Conservation (phyloP, 805 yeast genomes). For the Starmerella apis region DNA sequence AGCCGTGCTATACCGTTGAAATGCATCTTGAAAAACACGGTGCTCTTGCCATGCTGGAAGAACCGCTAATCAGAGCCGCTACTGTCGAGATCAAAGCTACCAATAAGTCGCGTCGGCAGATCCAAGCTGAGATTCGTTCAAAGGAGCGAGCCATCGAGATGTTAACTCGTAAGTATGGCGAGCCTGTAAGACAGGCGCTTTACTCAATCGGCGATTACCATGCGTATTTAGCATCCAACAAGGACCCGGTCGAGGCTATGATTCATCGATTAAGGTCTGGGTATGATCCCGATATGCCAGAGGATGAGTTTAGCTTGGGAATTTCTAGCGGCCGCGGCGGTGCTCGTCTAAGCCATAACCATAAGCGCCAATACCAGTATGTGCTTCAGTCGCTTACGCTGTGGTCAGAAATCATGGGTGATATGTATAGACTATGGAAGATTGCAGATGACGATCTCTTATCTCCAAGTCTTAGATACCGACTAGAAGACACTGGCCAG, state of each 20-base stretch:
- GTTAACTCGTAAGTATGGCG: slow-evolving; percentile 42
- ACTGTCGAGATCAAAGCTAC: slow-evolving; percentile 56
- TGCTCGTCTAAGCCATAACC: slow-evolving; percentile 63
- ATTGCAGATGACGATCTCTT: slow-evolving; percentile 64
- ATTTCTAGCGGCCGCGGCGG: slow-evolving; percentile 59
- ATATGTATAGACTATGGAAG: slow-evolving; percentile 68
- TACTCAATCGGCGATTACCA: slow-evolving; percentile 74
- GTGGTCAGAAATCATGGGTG: slow-evolving; percentile 70
- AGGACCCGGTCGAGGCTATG: slow-evolving; percentile 58
- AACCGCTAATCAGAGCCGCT: slow-evolving; percentile 50
- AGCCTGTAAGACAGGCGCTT: slow-evolving; percentile 44
- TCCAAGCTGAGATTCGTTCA: slow-evolving; percentile 49
- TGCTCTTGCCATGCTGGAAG: slow-evolving; percentile 41
- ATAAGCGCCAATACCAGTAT: slow-evolving; percentile 60
- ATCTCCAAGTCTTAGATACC: slow-evolving; percentile 40
- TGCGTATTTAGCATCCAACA: slow-evolving; percentile 57
- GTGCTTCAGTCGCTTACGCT: slow-evolving; percentile 63
- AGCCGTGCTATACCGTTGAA: slow-evolving; percentile 57
- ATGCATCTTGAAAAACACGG: slow-evolving; percentile 37
- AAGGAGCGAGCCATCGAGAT: slow-evolving; percentile 62
- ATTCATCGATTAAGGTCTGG: slow-evolving; percentile 41
- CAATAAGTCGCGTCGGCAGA: slow-evolving; percentile 43
- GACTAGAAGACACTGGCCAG: slow-evolving; percentile 64
- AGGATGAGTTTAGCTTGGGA: slow-evolving; percentile 40
- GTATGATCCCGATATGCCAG: slow-evolving; percentile 31